phyloP scores from a whole-genome alignment of 1,284 basidiomycete genomes.

The Ustanciosporium gigantosporum region DNA sequence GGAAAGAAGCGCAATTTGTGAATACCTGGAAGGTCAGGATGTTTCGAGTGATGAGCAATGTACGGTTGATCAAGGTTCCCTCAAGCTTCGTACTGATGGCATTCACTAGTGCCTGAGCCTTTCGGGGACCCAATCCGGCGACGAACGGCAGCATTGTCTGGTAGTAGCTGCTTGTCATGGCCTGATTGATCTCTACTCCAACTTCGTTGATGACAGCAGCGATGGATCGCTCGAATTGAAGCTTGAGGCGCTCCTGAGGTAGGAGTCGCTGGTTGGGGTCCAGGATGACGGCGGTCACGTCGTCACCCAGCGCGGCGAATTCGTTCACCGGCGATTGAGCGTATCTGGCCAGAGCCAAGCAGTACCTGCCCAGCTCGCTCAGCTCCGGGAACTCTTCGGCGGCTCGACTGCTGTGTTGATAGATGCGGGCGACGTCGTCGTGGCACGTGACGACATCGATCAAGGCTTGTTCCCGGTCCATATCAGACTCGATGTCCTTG shows the following conservation, averaged over 20 bases:
- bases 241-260: slow-evolving; percentile 79
- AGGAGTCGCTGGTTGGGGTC: slow-evolving; percentile 79
- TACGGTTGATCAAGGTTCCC: slow-evolving; percentile 55
- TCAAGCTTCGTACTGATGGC: slow-evolving; percentile 51
- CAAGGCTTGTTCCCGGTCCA: slow-evolving; percentile 31
- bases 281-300: slow-evolving; percentile 53
- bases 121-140: slow-evolving; percentile 90
- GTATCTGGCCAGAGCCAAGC: slow-evolving; percentile 90
- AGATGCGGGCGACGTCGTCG: slow-evolving; percentile 91
- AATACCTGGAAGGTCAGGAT: slow-evolving; percentile 51
- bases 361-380: slow-evolving; percentile 83
- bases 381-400: slow-evolving; percentile 82
- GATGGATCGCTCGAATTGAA: slow-evolving; percentile 80
- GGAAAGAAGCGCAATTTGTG: slow-evolving; percentile 72
- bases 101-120: slow-evolving; percentile 79
- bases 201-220: slow-evolving; percentile 88
- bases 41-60: slow-evolving; percentile 39
- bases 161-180: slow-evolving; percentile 83
- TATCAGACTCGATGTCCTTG: slow-evolving; percentile 24
- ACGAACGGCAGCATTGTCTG: slow-evolving; percentile 85
- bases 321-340: slow-evolving; percentile 79
- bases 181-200: slow-evolving; percentile 93
- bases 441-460: slow-evolving; percentile 74
- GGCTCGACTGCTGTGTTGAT: slow-evolving; percentile 86
- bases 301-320: slow-evolving; percentile 54